Base-by-base conservation (phyloP, 176 grass and related monocot genomes). In the Eragrostis nindensis region DNA sequence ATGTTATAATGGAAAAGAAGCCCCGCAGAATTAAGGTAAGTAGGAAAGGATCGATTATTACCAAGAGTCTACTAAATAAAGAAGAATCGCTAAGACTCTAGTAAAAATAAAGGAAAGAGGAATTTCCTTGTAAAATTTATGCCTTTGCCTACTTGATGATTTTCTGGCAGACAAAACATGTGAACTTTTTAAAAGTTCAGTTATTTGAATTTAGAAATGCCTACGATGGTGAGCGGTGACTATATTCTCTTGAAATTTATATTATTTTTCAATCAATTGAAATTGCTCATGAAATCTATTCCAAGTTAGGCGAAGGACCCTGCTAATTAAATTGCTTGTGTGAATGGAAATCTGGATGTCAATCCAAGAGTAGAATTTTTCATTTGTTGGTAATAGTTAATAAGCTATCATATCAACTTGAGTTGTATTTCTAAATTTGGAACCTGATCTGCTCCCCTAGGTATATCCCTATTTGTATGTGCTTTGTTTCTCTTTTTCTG, bases 1-100 rank as follows among this genome's bases (percentile, higher is more conserved):
- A 93, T 79, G 56, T 77, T 63, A 70, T 86, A 26, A 93, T 87
- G 63, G 96, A 91, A 87, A 95, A 89, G 41, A 99, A 90, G 80
- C 73, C 87, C 68, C 96, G 86, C 57, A 93, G 89, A 86, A 77
- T 85, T 44, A 99, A 93, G 90, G 96, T 85, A 90, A 85, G 71
- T 73, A 73, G 50, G 62, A 63, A 56, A 88, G 7, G 30, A 40
- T 66, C 14, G 44, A 78, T 59, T 79, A 65, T 49, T 56, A 16
- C 54, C 52, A 62, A 60, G 30, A 52, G 59, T 70, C 21, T 39
- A 62, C 49, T 9, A 30, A 9, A 56, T 5, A 72, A 40, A 70
- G 46, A 43, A 56, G 70, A 46, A 4, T 52, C 14, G 5, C 14
- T 18, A 62, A 26, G 19, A 25, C 27, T 60, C 32, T 36, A 36